Evolutionary conservation across 2,329 filamentous ascomycete species (phyloP).

Genomic region (Venturia nashicola): DNA sequence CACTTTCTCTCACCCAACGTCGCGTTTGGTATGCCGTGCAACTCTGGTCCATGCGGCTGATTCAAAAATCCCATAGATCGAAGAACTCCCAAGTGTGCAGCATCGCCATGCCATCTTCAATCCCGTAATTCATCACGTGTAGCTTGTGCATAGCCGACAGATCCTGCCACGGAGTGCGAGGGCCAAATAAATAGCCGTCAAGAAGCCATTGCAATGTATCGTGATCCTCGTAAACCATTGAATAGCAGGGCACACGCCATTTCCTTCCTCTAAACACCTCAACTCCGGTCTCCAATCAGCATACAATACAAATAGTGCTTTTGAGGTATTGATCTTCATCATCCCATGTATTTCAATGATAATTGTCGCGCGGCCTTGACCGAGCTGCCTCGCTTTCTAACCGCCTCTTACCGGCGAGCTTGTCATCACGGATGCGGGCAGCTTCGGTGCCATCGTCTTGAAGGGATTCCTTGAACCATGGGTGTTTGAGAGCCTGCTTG

Average conservation of each 20-base stretch:
- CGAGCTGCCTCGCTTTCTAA: background rate
- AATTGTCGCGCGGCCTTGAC: background rate
- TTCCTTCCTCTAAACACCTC: background rate
- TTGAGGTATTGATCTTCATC: background rate
- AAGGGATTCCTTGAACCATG: constrained; percentile 53
- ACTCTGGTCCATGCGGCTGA: background rate
- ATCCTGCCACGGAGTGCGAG: background rate
- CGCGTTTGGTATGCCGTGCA: background rate
- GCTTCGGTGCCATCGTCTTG: constrained; percentile 56
- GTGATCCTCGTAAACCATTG: background rate
- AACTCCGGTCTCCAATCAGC: background rate
- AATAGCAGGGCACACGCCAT: background rate
- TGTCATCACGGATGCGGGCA: constrained; percentile 36
- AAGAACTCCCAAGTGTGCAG: background rate
- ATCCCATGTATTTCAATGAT: background rate
- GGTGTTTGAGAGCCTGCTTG: constrained; percentile 51
- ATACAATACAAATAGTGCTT: background rate
- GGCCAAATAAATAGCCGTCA: background rate
- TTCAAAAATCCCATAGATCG: background rate
- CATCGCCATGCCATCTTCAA: background rate
- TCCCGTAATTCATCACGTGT: background rate
- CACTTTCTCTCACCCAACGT: background rate
- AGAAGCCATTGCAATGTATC: background rate
- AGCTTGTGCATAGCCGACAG: background rate
- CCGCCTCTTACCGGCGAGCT: constrained; percentile 1